Conservation (phyloP, 2,329 filamentous ascomycete species). For the Colletotrichum truncatum region DNA sequence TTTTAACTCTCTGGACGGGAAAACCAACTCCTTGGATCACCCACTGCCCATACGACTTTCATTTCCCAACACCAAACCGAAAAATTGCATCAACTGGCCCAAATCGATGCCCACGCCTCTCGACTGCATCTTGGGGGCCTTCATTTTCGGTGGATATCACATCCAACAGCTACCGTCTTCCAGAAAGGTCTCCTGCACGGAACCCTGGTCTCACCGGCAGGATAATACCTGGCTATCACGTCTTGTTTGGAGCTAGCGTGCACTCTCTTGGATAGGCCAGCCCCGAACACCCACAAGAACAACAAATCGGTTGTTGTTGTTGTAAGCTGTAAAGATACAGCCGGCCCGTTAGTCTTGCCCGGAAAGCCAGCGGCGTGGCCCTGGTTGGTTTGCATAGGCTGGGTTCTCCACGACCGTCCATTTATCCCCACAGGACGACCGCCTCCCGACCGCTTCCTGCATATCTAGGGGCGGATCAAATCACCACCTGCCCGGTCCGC, state of each 20-base stretch:
- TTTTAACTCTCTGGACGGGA: neutral
- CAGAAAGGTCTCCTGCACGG: slow-evolving; percentile 24
- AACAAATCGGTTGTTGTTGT: neutral
- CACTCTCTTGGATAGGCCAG: neutral
- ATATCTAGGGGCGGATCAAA: slow-evolving; percentile 29
- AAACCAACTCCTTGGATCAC: slow-evolving; percentile 16
- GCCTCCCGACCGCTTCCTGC: slow-evolving; percentile 29
- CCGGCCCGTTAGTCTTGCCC: neutral
- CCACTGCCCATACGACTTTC: neutral
- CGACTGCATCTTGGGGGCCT: slow-evolving; percentile 10
- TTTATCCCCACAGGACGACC: slow-evolving; percentile 26
- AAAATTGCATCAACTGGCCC: slow-evolving; percentile 19
- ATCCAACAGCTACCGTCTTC: slow-evolving; percentile 17
- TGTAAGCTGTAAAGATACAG: slow-evolving; percentile 8
- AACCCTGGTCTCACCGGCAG: slow-evolving; percentile 18
- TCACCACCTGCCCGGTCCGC: slow-evolving; percentile 30
- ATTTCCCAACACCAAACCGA: slow-evolving; percentile 3
- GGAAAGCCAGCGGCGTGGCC: slow-evolving; percentile 12
- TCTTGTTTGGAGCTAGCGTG: slow-evolving; percentile 23
- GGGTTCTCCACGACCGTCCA: slow-evolving; percentile 29
- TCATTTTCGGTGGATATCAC: slow-evolving; percentile 7
- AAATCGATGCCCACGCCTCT: neutral
- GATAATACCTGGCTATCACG: slow-evolving; percentile 3
- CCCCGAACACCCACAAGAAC: neutral
- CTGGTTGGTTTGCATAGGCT: slow-evolving; percentile 20